Base-by-base conservation (phyloP, 148 eudicot genomes). In the Dianthus caryophyllus region DNA sequence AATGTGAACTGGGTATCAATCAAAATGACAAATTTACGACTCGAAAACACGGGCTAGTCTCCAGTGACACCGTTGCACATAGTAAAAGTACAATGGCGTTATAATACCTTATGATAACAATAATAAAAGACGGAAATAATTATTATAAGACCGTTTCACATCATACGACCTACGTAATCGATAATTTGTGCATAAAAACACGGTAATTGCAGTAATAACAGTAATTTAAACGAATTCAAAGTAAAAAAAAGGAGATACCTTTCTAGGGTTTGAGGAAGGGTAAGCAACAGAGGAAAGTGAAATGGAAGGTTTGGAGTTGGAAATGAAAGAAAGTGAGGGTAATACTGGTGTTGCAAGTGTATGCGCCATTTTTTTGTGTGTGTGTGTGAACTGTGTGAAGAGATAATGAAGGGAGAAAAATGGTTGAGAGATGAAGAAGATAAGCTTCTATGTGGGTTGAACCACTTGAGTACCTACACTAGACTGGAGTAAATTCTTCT, bases 361-460 rank as follows among this genome's bases (percentile, higher is more conserved):
- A 20, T 77, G 82, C 72, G 88, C 87, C 92, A 87, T 87, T 73
- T 22, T 33, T 33, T 33, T 33, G n/a, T n/a, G n/a, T n/a, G n/a
- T n/a, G n/a, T n/a, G n/a, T n/a, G n/a, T n/a, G n/a, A n/a, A n/a
- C n/a, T n/a, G n/a, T 33, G 38, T 33, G 38, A 33, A 33, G 38
- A 33, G 38, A 33, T 33, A 33, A 33, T 57, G 52, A 21, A 41
- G 22, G 20, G 46, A 62, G 38, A 58, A 66, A 22, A 67, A 49
- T 15, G 61, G 43, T 12, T 56, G 9, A 2, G 36, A 46, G 31
- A 13, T 7, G 26, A n/a, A 36, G 62, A 27, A 71, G 62, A 63
- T 43, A 58, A 31, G 48, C 24, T 53, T 41, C 2, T 13, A 20
- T 64, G 5, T 52, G 26, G 29, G 41, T 59, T 27, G 6, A 18